Conservation (phyloP, 2,329 filamentous ascomycete genomes). For the Rhynchosporium secalis region DNA sequence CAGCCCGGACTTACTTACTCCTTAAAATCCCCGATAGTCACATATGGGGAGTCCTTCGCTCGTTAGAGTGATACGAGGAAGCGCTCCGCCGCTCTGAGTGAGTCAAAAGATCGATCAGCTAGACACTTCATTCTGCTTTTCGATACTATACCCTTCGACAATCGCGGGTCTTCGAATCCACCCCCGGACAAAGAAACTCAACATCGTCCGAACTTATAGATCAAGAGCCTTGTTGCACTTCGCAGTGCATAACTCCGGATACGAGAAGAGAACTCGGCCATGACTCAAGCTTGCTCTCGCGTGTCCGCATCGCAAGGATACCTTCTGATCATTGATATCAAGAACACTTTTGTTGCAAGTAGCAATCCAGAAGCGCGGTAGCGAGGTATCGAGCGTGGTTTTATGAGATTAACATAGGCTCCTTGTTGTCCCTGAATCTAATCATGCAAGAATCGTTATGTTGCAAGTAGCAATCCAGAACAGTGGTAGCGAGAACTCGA, state of each 20-base stretch:
- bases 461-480: slow-evolving; percentile 10
- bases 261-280: neutral
- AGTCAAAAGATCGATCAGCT: too few relatives aligned
- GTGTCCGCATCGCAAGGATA: neutral
- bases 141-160: neutral
- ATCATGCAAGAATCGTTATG: neutral
- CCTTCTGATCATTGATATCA: neutral
- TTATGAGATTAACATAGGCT: neutral
- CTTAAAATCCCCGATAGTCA: neutral
- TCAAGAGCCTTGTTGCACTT: neutral
- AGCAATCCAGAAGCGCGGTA: slow-evolving; percentile 21
- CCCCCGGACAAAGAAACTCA: neutral
- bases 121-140: too few relatives aligned
- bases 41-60: neutral
- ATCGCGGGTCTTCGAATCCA: neutral
- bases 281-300: neutral
- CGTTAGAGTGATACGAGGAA: neutral
- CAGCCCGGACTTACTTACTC: neutral
- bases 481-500: neutral
- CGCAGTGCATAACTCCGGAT: neutral
- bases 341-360: slow-evolving; percentile 24
- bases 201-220: neutral
- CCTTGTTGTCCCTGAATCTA: neutral
- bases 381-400: slow-evolving; percentile 6
- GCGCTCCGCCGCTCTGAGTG: neutral